A percentile compares a stretch with the other conserved stretches of the same genome.
Conservation (phyloP, 2,329 filamentous ascomycete genomes). For the Septoria linicola region DNA sequence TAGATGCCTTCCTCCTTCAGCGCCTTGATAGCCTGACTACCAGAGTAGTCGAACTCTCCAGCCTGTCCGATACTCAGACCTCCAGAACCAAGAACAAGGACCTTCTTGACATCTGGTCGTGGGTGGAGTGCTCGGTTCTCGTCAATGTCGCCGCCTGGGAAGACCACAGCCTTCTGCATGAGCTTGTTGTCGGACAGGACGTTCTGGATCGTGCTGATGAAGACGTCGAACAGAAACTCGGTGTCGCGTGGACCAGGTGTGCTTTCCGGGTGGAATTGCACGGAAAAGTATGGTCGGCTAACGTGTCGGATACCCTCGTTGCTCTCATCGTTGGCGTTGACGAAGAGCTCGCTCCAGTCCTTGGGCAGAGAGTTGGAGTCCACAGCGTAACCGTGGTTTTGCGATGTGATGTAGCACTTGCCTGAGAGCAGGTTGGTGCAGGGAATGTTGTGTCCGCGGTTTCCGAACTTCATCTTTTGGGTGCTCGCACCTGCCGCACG, state of each 20-base stretch:
- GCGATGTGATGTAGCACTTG: slow-evolving; percentile 97
- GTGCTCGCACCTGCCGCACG: slow-evolving; percentile 83
- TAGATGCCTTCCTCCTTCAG: slow-evolving; percentile 97
- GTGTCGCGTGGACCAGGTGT: slow-evolving; percentile 93
- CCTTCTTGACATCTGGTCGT: slow-evolving; percentile 85
- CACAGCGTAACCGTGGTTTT: slow-evolving; percentile 96
- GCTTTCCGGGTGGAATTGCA: slow-evolving; percentile 99
- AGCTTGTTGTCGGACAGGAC: slow-evolving; percentile 66
- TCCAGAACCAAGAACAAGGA: slow-evolving; percentile 88
- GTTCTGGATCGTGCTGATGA: slow-evolving; percentile 78
- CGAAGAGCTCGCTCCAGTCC: slow-evolving; percentile 90
- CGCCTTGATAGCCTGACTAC: slow-evolving; percentile 97
- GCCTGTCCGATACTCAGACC: slow-evolving; percentile 97
- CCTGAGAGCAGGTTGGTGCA: slow-evolving; percentile 95
- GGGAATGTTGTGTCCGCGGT: slow-evolving; percentile 97
- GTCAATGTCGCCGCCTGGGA: slow-evolving; percentile 78
- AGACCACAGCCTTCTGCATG: slow-evolving; percentile 72
- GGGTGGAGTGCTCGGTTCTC: slow-evolving; percentile 78
- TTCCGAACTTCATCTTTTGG: slow-evolving; percentile 98
- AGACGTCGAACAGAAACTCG: slow-evolving; percentile 95
- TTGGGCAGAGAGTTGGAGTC: slow-evolving; percentile 71
- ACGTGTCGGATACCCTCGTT: slow-evolving; percentile 96
- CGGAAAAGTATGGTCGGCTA: slow-evolving; percentile 89
- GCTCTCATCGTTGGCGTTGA: slow-evolving; percentile 96
- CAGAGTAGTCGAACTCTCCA: slow-evolving; percentile 98